phyloP scores from a whole-genome alignment of 176 grass and related monocot genomes.

The Avena atlantica region DNA sequence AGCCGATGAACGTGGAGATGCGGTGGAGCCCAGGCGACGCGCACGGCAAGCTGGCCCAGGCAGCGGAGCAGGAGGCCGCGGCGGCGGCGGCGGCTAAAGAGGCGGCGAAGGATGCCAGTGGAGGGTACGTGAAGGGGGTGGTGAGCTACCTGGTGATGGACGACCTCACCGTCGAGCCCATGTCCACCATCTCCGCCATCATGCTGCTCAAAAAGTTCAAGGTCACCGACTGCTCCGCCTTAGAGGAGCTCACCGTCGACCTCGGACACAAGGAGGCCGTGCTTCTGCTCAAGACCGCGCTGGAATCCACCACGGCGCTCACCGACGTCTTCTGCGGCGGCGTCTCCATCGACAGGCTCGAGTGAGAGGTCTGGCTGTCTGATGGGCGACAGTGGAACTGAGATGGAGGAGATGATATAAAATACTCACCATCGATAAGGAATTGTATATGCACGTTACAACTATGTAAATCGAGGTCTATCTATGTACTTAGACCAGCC shows the following conservation, averaged over 20 bases:
- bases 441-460: background rate
- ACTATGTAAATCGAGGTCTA: background rate
- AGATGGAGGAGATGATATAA: background rate
- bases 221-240: slow-evolving; percentile 47
- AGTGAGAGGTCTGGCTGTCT: background rate
- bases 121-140: slow-evolving; percentile 61
- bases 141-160: slow-evolving; percentile 78
- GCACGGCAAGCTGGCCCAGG: slow-evolving; percentile 26
- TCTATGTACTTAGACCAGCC: background rate
- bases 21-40: slow-evolving; percentile 41
- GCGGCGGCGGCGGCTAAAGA: slow-evolving; percentile 13
- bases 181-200: slow-evolving; percentile 74
- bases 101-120: background rate
- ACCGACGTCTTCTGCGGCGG: slow-evolving; percentile 63
- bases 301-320: slow-evolving; percentile 52
- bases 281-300: slow-evolving; percentile 55
- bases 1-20: slow-evolving; percentile 52
- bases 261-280: slow-evolving; percentile 51
- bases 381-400: background rate
- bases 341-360: slow-evolving; percentile 46
- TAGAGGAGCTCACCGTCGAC: slow-evolving; percentile 53
- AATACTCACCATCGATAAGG: too few species aligned
- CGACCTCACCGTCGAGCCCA: slow-evolving; percentile 58
- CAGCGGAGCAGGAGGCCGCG: slow-evolving; percentile 19
- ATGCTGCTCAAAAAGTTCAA: slow-evolving; percentile 69